Conservation (phyloP, 179 eudicot species). For the Spergularia azorica region DNA sequence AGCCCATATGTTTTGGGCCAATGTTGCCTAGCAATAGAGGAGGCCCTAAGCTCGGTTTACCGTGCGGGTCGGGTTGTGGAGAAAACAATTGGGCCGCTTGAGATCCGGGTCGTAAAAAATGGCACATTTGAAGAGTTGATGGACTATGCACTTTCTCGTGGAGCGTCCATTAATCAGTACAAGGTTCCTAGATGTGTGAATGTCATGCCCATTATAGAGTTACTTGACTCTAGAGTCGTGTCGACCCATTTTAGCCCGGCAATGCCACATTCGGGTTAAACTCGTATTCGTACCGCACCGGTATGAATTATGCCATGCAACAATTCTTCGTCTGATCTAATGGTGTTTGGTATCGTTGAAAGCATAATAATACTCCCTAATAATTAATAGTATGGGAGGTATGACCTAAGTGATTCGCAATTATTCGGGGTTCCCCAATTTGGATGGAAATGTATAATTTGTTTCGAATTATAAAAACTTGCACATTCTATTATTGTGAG, state of each 20-base stretch:
- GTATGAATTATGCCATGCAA: not conserved
- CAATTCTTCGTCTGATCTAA: no score
- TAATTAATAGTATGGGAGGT: not conserved
- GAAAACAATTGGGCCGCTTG: conserved; percentile 71
- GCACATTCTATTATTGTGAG: no score
- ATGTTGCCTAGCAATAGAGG: conserved; percentile 76
- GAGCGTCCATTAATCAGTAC: conserved; percentile 75
- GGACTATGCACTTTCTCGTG: conserved; percentile 78
- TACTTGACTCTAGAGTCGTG: conserved; percentile 62
- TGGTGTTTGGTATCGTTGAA: not conserved
- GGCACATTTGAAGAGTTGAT: conserved; percentile 85
- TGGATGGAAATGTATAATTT: no score
- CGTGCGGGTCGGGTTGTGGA: conserved; percentile 70
- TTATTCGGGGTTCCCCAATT: not conserved
- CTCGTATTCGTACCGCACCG: conserved; percentile 20
- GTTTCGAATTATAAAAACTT: no score
- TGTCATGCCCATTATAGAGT: conserved; percentile 59
- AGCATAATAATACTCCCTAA: not conserved
- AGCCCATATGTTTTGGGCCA: conserved; percentile 37
- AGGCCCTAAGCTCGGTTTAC: conserved; percentile 68
- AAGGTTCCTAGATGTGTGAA: conserved; percentile 79
- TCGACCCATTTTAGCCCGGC: conserved; percentile 66
- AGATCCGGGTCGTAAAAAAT: conserved; percentile 60
- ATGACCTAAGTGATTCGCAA: not conserved
- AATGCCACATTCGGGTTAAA: conserved; percentile 60